Base-by-base conservation (phyloP, 345 rosid species). In the Barbarea vulgaris region DNA sequence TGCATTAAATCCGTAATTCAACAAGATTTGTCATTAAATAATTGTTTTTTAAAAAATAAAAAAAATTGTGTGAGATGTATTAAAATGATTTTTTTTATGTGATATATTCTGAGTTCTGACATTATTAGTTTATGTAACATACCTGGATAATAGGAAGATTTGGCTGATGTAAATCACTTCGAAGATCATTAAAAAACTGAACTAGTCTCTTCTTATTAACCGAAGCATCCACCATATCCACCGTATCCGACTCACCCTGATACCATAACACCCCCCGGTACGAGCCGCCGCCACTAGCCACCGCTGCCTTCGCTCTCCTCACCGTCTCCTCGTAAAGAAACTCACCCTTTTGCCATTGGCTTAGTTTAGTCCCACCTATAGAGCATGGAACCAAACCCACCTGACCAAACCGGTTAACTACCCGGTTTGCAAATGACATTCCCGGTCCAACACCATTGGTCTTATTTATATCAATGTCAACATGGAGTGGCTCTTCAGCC, bases 371-470 rank as follows among this genome's bases (percentile, higher is more conserved):
- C 75, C 95, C 95, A 9, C 98, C 98, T 1, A 85, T 70, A 11
- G 97, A 96, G 57, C 97, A 94, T 3, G 92, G 97, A 64, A 94
- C 96, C 79, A 94, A 64, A 5, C 95, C 97, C 41, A 89, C 72
- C 52, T 41, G 14, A 17, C 87, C 88, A 10, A 72, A 76, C 2
- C 47, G 59, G 27, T 72, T 62, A 76, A 85, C 66, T 12, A 90
- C 37, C 9, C 85, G 74, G 47, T 90, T 85, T 7, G 87, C 85
- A 67, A 94, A 94, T 1, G 95, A 24, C 98, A 91, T 84, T 6
- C 96, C 91, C 0, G 96, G 98, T 28, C 98, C 96, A 5, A 90
- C 46, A 64, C 97, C 98, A 65, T 89, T 86, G 6, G 73, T 87
- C 74, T 83, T 87, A 18, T 12, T 81, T 10, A 70, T 12, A 70